Percentiles rank a stretch among this genome's conserved stretches.
Evolutionary conservation across 441 rosid genomes (phyloP).

Genomic region (Syzygium malaccense): DNA sequence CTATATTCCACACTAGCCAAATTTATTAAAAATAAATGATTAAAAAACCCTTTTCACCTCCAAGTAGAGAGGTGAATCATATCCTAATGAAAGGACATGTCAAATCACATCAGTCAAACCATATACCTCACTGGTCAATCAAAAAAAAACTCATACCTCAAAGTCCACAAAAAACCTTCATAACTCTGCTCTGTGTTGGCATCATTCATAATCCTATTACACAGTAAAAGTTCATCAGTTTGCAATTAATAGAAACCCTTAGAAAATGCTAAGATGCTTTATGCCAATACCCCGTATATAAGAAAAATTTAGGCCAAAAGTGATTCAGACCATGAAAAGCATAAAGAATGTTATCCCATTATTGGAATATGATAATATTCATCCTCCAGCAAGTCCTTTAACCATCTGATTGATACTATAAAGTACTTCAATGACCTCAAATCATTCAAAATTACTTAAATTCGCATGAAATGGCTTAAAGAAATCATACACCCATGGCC

Average conservation of each 20-base stretch:
- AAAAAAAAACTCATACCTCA: constrained; percentile 35
- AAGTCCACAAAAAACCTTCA: constrained; percentile 88
- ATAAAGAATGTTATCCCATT: neutral
- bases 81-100: neutral
- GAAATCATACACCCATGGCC: neutral
- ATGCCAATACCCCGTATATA: neutral
- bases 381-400: neutral
- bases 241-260: neutral
- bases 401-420: neutral
- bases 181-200: constrained; percentile 63
- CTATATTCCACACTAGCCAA: neutral
- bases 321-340: neutral
- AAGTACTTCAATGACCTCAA: neutral
- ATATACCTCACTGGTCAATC: neutral
- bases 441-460: neutral
- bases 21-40: no score
- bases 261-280: neutral
- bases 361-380: neutral
- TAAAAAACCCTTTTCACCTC: neutral
- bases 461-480: neutral
- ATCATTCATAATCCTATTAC: constrained; percentile 61
- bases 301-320: neutral
- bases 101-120: neutral
- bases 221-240: neutral
- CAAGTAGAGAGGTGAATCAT: neutral